A percentile compares a stretch with the other conserved stretches of the same genome.
Conservation (phyloP, 2,329 filamentous ascomycete species). For the Fusarium protoensiforme region DNA sequence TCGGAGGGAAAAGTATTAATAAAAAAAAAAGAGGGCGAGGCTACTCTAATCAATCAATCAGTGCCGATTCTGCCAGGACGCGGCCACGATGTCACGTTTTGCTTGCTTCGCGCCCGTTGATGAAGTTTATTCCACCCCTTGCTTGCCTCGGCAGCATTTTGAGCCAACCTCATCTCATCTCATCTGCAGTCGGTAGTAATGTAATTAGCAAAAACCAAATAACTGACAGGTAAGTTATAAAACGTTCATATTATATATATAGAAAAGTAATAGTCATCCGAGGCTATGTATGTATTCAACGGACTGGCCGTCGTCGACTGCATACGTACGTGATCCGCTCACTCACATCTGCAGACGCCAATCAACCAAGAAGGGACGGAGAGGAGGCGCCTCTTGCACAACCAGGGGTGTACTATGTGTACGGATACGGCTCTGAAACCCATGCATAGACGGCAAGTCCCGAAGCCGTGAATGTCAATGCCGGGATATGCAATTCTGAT, state of each 20-base stretch:
- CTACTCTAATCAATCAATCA: conserved; percentile 25
- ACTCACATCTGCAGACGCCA: conserved; percentile 28
- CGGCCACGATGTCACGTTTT: conserved; percentile 9
- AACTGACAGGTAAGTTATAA: background rate
- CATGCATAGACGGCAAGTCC: conserved; percentile 31
- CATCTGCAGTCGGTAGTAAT: background rate
- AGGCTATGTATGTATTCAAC: background rate
- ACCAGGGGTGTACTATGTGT: background rate
- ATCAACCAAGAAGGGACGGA: conserved; percentile 19
- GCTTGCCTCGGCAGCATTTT: background rate
- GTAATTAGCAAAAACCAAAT: background rate
- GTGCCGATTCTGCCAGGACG: conserved; percentile 26
- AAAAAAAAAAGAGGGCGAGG: background rate
- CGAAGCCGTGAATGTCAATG: conserved; percentile 3
- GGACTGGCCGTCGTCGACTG: background rate
- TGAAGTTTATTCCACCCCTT: background rate
- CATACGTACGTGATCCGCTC: conserved; percentile 37
- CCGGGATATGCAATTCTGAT: conserved; percentile 16
- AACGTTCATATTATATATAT: background rate
- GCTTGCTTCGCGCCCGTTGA: background rate
- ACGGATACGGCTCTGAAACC: background rate
- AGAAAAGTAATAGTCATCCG: background rate
- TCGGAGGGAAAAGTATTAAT: background rate
- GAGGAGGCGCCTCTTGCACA: background rate
- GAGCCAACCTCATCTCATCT: background rate